These are phyloP conservation scores for Kalanchoe fedtschenkoi DNA, from an alignment of 164 flowering plant genomes.

Conservation along the genomic window DNA sequence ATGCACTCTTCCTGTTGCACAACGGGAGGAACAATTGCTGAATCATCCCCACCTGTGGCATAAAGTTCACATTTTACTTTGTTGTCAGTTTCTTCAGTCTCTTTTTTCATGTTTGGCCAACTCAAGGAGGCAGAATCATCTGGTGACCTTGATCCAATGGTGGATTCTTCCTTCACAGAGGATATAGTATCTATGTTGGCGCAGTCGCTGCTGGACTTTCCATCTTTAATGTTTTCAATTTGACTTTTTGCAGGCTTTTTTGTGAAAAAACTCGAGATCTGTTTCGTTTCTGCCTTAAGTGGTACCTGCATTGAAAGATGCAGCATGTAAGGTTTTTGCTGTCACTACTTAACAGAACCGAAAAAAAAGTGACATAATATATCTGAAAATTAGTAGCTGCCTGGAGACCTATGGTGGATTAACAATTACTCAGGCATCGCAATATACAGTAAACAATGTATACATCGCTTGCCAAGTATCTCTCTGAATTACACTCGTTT, in stretches of 20 bases:
- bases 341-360: neutral
- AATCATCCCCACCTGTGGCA: neutral
- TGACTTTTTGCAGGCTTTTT: neutral
- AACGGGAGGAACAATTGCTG: neutral
- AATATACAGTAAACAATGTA: neutral
- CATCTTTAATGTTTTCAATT: neutral
- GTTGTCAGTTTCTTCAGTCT: neutral
- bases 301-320: neutral
- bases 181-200: neutral
- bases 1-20: slow-evolving; percentile 14
- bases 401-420: neutral
- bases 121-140: neutral
- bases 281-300: neutral
- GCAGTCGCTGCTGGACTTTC: neutral
- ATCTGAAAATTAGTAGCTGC: no score
- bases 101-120: neutral
- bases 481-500: neutral
- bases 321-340: neutral
- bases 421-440: neutral
- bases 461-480: neutral
- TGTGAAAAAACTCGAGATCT: neutral
- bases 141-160: neutral
- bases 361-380: no score
- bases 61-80: neutral
- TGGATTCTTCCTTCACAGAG: neutral